phyloP scores from a whole-genome alignment of 2,329 filamentous ascomycete genomes.

The Curvularia verruculosa region DNA sequence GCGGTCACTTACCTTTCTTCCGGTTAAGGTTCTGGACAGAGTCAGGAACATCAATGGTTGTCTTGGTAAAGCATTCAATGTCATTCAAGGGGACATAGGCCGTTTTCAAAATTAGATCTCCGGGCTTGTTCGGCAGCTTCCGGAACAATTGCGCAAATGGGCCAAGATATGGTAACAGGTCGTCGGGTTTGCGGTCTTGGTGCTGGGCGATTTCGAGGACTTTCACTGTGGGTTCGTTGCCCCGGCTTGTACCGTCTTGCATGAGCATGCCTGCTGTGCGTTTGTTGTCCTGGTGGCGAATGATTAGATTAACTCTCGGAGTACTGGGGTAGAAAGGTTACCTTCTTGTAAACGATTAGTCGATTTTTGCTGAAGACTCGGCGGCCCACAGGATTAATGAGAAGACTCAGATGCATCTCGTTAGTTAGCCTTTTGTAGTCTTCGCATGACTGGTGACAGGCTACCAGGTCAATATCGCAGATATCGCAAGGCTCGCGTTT shows the following conservation, averaged over 20 bases:
- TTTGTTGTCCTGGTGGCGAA: constrained; percentile 67
- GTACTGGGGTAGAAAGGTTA: constrained; percentile 27
- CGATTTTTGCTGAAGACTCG: constrained; percentile 78
- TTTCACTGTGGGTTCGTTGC: constrained; percentile 71
- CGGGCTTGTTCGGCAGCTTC: constrained; percentile 68
- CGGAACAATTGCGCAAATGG: constrained; percentile 71
- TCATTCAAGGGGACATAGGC: constrained; percentile 75
- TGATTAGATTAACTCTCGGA: constrained; percentile 23
- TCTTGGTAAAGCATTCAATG: constrained; percentile 83
- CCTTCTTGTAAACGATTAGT: constrained; percentile 79
- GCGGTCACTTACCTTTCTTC: constrained; percentile 55
- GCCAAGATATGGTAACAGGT: constrained; percentile 82
- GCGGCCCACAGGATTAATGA: constrained; percentile 81
- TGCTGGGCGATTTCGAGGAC: constrained; percentile 78
- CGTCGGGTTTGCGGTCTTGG: constrained; percentile 75
- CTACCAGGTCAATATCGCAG: constrained; percentile 80
- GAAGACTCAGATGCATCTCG: constrained; percentile 76
- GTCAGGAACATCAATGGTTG: constrained; percentile 60
- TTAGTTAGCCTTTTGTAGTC: constrained; percentile 79
- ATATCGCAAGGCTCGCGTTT: constrained; percentile 82
- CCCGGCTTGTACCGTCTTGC: constrained; percentile 73
- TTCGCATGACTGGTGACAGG: constrained; percentile 81
- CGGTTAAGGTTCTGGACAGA: constrained; percentile 53
- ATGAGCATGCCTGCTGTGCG: constrained; percentile 82
- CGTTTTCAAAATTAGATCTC: constrained; percentile 71